A percentile compares a stretch with the other conserved stretches of the same genome.
Evolutionary conservation across 495 filamentous ascomycete genomes (phyloP).

Genomic region (Chaetomium fimeti): DNA sequence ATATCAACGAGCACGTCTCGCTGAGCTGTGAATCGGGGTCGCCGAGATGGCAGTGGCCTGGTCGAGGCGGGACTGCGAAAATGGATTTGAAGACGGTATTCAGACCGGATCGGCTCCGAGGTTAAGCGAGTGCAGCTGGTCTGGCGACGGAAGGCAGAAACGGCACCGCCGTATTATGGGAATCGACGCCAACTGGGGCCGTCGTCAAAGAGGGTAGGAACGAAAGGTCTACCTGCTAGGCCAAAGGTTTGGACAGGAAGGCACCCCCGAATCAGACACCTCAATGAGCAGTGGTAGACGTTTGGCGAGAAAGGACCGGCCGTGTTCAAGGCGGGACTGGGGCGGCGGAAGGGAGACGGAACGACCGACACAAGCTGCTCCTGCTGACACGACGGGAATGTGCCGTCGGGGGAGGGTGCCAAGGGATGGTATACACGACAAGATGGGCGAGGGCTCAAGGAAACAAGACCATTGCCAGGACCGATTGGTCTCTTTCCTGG

Average conservation of each 20-base stretch:
- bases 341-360: constrained; percentile 26
- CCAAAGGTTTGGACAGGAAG: constrained; percentile 1
- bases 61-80: constrained; percentile 2
- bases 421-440: constrained; percentile 27
- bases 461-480: constrained; percentile 45
- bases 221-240: not conserved
- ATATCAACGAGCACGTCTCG: constrained; percentile 12
- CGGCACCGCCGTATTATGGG: constrained; percentile 27
- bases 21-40: constrained; percentile 7
- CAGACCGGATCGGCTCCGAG: constrained; percentile 16
- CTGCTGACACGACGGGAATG: constrained; percentile 27
- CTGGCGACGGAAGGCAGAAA: constrained; percentile 16
- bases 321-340: constrained; percentile 16
- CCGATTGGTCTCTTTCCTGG: constrained; percentile 38
- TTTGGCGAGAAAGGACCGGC: constrained; percentile 26
- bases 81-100: not conserved
- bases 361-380: constrained; percentile 38
- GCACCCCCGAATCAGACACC: constrained; percentile 12
- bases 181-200: constrained; percentile 6
- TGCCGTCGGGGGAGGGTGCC: constrained; percentile 22
- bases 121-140: constrained; percentile 21
- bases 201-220: constrained; percentile 16
- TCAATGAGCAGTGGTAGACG: not conserved
- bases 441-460: constrained; percentile 33
- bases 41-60: not conserved